A percentile compares a stretch with the other conserved stretches of the same genome.
phyloP scores from a whole-genome alignment of 2,329 filamentous ascomycete species.

The Pseudocercospora musae region DNA sequence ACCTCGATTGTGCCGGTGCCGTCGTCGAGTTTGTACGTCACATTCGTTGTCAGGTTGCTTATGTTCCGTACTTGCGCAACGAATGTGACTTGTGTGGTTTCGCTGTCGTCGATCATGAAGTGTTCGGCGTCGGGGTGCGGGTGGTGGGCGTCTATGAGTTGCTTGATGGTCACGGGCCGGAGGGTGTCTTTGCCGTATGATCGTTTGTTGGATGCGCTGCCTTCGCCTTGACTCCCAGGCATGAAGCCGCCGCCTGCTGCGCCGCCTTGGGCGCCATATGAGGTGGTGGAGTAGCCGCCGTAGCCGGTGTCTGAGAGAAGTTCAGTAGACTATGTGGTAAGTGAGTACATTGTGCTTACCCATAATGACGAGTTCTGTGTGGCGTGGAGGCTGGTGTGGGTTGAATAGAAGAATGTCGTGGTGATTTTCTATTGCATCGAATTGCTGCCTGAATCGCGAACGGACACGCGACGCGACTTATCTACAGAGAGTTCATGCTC shows the following conservation, averaged over 20 bases:
- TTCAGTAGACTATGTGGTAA: background rate
- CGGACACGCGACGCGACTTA: background rate
- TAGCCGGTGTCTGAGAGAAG: slow-evolving; percentile 6
- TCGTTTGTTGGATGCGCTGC: slow-evolving; percentile 40
- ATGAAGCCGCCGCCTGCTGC: slow-evolving; percentile 60
- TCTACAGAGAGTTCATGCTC: background rate
- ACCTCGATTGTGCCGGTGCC: slow-evolving; percentile 83
- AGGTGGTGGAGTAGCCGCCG: slow-evolving; percentile 52
- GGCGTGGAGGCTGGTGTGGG: background rate
- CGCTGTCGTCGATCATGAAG: slow-evolving; percentile 76
- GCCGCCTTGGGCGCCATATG: slow-evolving; percentile 54
- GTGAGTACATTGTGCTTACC: slow-evolving; percentile 3
- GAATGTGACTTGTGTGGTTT: slow-evolving; percentile 71
- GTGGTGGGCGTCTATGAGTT: slow-evolving; percentile 79
- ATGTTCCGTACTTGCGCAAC: slow-evolving; percentile 88
- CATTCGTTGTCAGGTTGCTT: slow-evolving; percentile 81
- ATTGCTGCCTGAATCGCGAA: background rate
- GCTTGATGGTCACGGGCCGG: slow-evolving; percentile 92
- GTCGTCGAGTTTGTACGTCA: slow-evolving; percentile 91
- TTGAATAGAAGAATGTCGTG: background rate
- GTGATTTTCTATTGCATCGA: background rate
- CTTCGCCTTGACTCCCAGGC: slow-evolving; percentile 45
- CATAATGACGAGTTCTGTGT: slow-evolving; percentile 5
- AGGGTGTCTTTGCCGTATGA: slow-evolving; percentile 77
- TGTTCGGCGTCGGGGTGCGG: slow-evolving; percentile 66